These are phyloP conservation scores for Cytospora mali DNA, from an alignment of 2,329 filamentous ascomycete genomes.

Conservation along the genomic window DNA sequence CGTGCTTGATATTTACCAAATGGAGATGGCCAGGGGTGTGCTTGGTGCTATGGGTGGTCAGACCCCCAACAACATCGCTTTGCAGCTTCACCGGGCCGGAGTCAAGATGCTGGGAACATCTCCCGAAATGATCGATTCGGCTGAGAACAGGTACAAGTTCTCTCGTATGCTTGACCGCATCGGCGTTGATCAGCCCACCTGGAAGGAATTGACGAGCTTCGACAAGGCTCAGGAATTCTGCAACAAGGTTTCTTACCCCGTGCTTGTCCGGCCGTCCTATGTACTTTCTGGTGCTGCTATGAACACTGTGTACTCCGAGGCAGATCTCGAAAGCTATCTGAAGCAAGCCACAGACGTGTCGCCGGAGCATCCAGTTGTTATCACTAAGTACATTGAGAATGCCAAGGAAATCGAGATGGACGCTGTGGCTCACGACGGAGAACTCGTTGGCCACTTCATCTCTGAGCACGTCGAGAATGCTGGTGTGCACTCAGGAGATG, in stretches of 20 bases:
- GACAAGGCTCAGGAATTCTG: conserved; percentile 89
- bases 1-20: conserved; percentile 88
- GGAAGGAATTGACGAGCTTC: conserved; percentile 97
- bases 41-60: conserved; percentile 97
- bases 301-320: conserved; percentile 98
- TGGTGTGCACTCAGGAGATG: conserved; percentile 97
- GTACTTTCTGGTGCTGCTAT: conserved; percentile 96
- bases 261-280: conserved; percentile 93
- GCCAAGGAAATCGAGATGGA: conserved; percentile 99
- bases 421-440: conserved; percentile 87
- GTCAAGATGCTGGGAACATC: conserved; percentile 94
- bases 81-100: conserved; percentile 84
- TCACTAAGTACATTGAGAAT: conserved; percentile 99
- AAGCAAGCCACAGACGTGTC: conserved; percentile 92
- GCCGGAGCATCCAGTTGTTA: conserved; percentile 93
- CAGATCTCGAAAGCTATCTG: conserved; percentile 86
- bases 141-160: conserved; percentile 98
- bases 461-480: conserved; percentile 99
- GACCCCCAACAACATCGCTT: conserved; percentile 95
- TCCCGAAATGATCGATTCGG: conserved; percentile 97
- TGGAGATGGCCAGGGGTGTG: conserved; percentile 81
- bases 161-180: conserved; percentile 96
- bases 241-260: conserved; percentile 85
- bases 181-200: conserved; percentile 91
- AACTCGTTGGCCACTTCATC: conserved; percentile 92